phyloP scores from a whole-genome alignment of 768 basidiomycete genomes.

The Boletus vinaceobasis region DNA sequence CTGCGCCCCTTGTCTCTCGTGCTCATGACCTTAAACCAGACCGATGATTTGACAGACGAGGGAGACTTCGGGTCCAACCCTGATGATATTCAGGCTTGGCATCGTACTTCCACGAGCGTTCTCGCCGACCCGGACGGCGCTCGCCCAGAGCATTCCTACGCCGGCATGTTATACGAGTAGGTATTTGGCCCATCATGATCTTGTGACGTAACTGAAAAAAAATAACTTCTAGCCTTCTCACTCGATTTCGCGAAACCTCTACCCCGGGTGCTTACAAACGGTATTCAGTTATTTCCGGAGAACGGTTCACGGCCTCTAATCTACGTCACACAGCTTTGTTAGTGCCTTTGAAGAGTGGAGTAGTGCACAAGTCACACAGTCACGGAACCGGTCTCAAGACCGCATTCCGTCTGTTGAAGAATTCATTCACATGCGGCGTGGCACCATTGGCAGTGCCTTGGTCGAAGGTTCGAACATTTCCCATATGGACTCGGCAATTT shows the following conservation, averaged over 20 bases:
- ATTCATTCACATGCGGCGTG: constrained; percentile 36
- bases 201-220: constrained; percentile 9
- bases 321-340: constrained; percentile 25
- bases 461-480: constrained; percentile 33
- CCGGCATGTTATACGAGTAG: constrained; percentile 39
- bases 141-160: constrained; percentile 34
- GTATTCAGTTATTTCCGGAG: constrained; percentile 12
- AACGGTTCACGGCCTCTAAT: neutral
- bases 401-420: constrained; percentile 37
- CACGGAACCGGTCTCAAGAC: constrained; percentile 33
- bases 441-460: constrained; percentile 36
- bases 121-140: constrained; percentile 26
- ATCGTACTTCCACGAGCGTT: constrained; percentile 31
- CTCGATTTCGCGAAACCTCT: constrained; percentile 36
- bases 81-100: constrained; percentile 33
- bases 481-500: neutral
- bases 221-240: constrained; percentile 24
- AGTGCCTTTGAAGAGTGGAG: constrained; percentile 36
- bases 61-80: constrained; percentile 34
- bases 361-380: constrained; percentile 35
- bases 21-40: constrained; percentile 19
- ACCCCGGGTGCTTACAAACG: constrained; percentile 35
- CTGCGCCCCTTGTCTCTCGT: neutral
- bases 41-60: constrained; percentile 38
- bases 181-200: constrained; percentile 11